Evolutionary conservation across 441 rosid species (phyloP).

Genomic region (Metrosideros polymorpha): DNA sequence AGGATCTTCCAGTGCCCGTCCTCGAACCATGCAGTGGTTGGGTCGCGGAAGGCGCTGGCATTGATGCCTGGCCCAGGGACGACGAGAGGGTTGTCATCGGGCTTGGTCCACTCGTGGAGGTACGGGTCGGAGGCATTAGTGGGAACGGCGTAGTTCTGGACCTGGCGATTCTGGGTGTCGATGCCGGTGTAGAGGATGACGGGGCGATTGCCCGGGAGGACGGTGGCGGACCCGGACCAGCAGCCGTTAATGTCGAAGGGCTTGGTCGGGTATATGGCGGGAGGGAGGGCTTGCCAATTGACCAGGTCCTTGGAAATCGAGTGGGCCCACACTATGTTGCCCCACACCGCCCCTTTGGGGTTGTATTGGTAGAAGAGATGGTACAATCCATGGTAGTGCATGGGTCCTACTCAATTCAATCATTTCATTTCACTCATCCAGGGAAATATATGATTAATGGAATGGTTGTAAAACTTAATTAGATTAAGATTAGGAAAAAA

Average conservation of each 20-base stretch:
- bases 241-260: constrained; percentile 63
- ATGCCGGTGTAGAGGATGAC: constrained; percentile 68
- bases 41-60: constrained; percentile 76
- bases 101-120: constrained; percentile 78
- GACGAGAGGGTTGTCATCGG: constrained; percentile 54
- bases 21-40: constrained; percentile 73
- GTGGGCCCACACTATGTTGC: constrained; percentile 94
- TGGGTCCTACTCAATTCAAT: constrained; percentile 31
- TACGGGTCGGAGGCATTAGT: constrained; percentile 56
- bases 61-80: constrained; percentile 38
- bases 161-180: constrained; percentile 28
- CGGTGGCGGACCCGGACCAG: constrained; percentile 88
- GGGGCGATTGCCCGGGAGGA: constrained; percentile 48
- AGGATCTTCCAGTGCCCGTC: constrained; percentile 51
- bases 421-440: neutral
- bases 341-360: constrained; percentile 85
- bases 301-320: constrained; percentile 73
- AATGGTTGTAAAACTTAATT: neutral
- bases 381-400: constrained; percentile 68
- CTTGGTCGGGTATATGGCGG: constrained; percentile 58
- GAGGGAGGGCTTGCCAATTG: constrained; percentile 63
- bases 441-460: neutral
- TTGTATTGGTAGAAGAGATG: constrained; percentile 90
- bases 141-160: constrained; percentile 69
- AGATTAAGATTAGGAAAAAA: neutral